phyloP scores from a whole-genome alignment of 148 eudicot genomes.

The Camellia lanceoleosa region DNA sequence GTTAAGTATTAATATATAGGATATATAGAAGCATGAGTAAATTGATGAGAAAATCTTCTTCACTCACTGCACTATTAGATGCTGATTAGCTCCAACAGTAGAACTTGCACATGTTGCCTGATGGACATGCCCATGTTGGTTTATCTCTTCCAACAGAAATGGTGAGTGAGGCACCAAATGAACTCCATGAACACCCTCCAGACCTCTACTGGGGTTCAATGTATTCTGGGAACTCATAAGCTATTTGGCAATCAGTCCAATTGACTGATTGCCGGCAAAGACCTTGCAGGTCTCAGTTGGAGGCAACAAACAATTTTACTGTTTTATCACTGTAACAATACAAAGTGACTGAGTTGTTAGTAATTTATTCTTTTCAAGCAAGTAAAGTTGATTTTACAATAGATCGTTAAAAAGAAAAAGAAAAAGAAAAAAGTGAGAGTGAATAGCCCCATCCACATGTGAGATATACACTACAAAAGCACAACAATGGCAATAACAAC shows the following conservation, averaged over 20 bases:
- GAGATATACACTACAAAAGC: background rate
- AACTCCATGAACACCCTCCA: constrained; percentile 80
- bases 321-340: constrained; percentile 12
- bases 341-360: background rate
- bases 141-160: constrained; percentile 63
- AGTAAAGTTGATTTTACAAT: background rate
- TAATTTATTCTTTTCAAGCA: background rate
- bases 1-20: background rate
- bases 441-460: background rate
- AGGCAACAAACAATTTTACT: constrained; percentile 6
- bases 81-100: constrained; percentile 29
- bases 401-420: too few species aligned
- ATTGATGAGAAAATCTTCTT: background rate
- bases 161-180: constrained; percentile 76
- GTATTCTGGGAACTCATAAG: constrained; percentile 62
- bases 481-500: background rate
- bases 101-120: constrained; percentile 30
- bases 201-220: constrained; percentile 45
- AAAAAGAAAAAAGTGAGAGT: background rate
- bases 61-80: constrained; percentile 58
- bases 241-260: constrained; percentile 40
- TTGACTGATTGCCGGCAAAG: constrained; percentile 61
- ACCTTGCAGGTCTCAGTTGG: constrained; percentile 31
- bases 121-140: constrained; percentile 45
- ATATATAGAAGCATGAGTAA: background rate